Base-by-base conservation (phyloP, 2,329 filamentous ascomycete genomes). In the Claviceps purpurea region DNA sequence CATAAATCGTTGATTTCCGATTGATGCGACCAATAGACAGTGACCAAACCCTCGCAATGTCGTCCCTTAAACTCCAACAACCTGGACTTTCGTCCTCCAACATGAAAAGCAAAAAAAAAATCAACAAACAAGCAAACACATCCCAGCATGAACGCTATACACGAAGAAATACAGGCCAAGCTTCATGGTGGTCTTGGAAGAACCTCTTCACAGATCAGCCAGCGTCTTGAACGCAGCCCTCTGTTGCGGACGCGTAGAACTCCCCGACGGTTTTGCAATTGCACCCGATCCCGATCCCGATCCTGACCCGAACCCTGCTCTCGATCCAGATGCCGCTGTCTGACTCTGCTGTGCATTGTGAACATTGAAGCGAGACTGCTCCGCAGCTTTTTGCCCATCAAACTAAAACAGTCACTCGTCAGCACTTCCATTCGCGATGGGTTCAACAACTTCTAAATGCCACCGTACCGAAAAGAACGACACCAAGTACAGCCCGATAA, bases 301-400 rank as follows among this genome's bases (percentile, higher is more conserved):
- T 10, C 45, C 45, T 3, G 20, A 47, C 4, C 42, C 44, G 3
- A 22, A 49, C 10, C 38, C 58, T 26, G 59, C n/a, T 5, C 45
- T 42, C 22, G 50, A 47, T 2, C 53, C 40, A 20, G 53, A 46
- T 6, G 13, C 47, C 37, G 50, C 47, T 18, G 54, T 34, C 5
- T 48, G 38, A 22, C 54, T 50, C 46, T 52, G 18, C 24, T 42
- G 62, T 11, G 54, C 48, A 20, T 67, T 74, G 50, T 75, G 70
- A 16, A 76, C 60, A 55, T 83, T 84, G 66, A 80, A 84, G 16
- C 66, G 67, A 20, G 79, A 83, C 46, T 70, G 72, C 64, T 82
- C 75, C 2, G 79, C 81, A 3, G 79, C 71, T 59, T 76, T 77
- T 64, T 81, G 82, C 0, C 78, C 75, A 60, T 84, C 81, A 51